Percentiles rank a stretch among this genome's conserved stretches.
Evolutionary conservation across 2,329 filamentous ascomycete genomes (phyloP).

Genomic region (Cercospora beticola): DNA sequence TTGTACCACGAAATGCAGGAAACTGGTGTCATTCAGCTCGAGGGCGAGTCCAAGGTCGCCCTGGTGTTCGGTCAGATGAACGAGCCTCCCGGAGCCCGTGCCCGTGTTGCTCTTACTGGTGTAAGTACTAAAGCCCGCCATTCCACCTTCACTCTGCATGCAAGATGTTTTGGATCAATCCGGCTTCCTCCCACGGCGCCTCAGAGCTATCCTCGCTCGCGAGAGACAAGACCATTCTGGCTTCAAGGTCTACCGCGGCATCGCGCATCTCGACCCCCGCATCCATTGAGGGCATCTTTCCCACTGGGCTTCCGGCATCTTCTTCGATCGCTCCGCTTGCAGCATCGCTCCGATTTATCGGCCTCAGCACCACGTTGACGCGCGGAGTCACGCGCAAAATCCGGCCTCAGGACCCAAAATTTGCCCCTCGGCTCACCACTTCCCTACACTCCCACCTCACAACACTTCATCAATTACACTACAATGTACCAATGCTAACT

Average conservation of each 20-base stretch:
- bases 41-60: constrained; percentile 98
- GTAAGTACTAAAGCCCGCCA: constrained; percentile 12
- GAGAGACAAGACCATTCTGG: background rate
- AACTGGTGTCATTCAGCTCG: constrained; percentile 98
- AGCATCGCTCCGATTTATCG: no score
- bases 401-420: background rate
- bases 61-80: constrained; percentile 99
- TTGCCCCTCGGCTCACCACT: background rate
- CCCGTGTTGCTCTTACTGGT: constrained; percentile 98
- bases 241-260: background rate
- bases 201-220: background rate
- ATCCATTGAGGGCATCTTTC: background rate
- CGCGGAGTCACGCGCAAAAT: background rate
- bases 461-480: background rate
- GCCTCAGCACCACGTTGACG: background rate
- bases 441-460: background rate
- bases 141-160: background rate
- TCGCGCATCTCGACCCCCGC: background rate
- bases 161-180: background rate
- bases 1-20: constrained; percentile 99
- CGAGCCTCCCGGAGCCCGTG: constrained; percentile 98
- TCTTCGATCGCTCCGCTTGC: no score
- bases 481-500: background rate
- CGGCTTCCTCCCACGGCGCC: background rate
- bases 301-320: no score